Percentiles rank a stretch among this genome's conserved stretches.
phyloP scores from a whole-genome alignment of 2,329 filamentous ascomycete genomes.

The Fusarium sp. region DNA sequence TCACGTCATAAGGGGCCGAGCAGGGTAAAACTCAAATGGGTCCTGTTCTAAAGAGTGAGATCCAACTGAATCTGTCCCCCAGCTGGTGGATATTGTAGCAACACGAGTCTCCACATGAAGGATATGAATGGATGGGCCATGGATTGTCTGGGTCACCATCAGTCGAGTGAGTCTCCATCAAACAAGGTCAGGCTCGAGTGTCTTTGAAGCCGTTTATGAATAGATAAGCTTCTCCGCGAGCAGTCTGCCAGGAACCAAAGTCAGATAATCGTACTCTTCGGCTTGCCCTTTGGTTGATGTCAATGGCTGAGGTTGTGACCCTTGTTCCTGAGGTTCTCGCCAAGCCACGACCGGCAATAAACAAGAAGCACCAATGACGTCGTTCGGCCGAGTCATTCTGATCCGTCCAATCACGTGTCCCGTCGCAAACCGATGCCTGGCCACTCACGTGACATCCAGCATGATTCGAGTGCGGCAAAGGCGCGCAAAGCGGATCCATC shows the following conservation, averaged over 20 bases:
- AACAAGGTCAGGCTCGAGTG: conserved; percentile 35
- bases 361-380: conserved; percentile 15
- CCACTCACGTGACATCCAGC: conserved; percentile 17
- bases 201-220: conserved; percentile 13
- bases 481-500: conserved; percentile 10
- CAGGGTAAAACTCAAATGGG: conserved; percentile 11
- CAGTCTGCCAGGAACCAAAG: not conserved
- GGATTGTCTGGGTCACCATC: not conserved
- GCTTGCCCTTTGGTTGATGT: not conserved
- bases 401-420: conserved; percentile 10
- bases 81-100: conserved; percentile 32
- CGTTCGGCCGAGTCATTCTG: not conserved
- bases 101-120: conserved; percentile 26
- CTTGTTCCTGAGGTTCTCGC: not conserved
- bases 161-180: conserved; percentile 23
- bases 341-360: conserved; percentile 5
- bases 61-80: conserved; percentile 8
- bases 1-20: conserved; percentile 31
- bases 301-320: not conserved
- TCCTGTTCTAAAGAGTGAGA: conserved; percentile 6
- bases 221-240: conserved; percentile 29
- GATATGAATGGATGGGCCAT: conserved; percentile 7
- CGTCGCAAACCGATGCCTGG: not conserved
- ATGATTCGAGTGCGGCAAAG: conserved; percentile 25
- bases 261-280: not conserved